Evolutionary conservation across 495 filamentous ascomycete genomes (phyloP).

Genomic region (Saxophila tyrrhenica): DNA sequence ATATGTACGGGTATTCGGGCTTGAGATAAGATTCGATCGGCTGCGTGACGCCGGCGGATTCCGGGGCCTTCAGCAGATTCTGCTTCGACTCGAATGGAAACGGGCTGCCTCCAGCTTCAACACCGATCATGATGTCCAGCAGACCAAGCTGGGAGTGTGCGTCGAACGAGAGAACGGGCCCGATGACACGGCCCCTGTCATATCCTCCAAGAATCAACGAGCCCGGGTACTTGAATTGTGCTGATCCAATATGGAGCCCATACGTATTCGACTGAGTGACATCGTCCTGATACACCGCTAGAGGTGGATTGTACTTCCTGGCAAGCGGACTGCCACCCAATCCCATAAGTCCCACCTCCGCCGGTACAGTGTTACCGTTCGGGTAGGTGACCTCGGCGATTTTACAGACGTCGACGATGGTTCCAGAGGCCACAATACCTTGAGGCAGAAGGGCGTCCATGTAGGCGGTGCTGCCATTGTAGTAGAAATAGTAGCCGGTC

Average conservation of each 20-base stretch:
- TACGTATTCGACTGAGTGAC: not conserved
- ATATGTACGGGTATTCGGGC: conserved; percentile 34
- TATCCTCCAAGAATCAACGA: not conserved
- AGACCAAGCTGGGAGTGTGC: not conserved
- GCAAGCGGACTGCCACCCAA: not conserved
- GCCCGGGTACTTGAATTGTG: not conserved
- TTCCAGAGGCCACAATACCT: not conserved
- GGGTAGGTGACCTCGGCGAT: not conserved
- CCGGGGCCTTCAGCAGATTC: not conserved
- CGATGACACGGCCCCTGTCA: not conserved
- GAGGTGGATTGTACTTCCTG: not conserved
- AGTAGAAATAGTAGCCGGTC: not conserved
- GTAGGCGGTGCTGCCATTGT: not conserved
- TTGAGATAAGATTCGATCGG: not conserved
- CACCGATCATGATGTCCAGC: not conserved
- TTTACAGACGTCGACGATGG: not conserved
- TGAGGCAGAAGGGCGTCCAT: not conserved
- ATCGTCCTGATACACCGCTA: not conserved
- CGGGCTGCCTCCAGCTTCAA: not conserved
- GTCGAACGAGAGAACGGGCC: not conserved
- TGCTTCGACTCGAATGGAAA: not conserved
- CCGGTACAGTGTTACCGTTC: not conserved
- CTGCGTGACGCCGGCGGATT: not conserved
- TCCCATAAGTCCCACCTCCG: not conserved
- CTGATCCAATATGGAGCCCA: not conserved